phyloP scores from a whole-genome alignment of 306 rosid genomes.

The Dalbergia cochinchinensis region DNA sequence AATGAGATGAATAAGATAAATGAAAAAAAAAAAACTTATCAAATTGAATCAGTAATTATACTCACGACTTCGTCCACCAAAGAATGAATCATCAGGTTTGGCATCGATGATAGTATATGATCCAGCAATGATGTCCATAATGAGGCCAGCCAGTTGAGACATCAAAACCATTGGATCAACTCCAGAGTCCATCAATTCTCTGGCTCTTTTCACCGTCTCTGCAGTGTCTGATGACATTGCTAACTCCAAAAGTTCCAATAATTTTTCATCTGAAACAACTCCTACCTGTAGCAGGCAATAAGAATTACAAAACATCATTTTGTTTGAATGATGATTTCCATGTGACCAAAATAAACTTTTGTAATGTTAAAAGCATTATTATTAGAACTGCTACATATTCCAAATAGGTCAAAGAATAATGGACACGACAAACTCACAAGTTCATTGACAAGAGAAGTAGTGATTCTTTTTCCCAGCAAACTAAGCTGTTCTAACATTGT shows the following conservation, averaged over 20 bases:
- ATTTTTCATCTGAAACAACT: slow-evolving; percentile 91
- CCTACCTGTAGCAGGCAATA: slow-evolving; percentile 78
- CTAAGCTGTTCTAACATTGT: slow-evolving; percentile 98
- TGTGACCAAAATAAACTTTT: slow-evolving; percentile 5
- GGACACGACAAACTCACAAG: slow-evolving; percentile 75
- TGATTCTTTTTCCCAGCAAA: slow-evolving; percentile 89
- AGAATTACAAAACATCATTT: slow-evolving; percentile 23
- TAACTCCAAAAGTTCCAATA: slow-evolving; percentile 93
- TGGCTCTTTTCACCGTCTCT: slow-evolving; percentile 93
- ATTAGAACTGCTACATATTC: slow-evolving; percentile 19
- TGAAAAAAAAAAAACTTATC: background rate
- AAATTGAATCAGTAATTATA: slow-evolving; percentile 47
- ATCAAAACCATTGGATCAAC: slow-evolving; percentile 95
- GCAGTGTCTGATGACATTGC: slow-evolving; percentile 96
- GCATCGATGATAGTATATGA: slow-evolving; percentile 70
- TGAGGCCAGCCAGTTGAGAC: slow-evolving; percentile 94
- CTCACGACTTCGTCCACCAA: slow-evolving; percentile 84
- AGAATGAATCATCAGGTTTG: slow-evolving; percentile 62
- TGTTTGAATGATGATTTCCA: slow-evolving; percentile 36
- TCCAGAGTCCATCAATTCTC: slow-evolving; percentile 96
- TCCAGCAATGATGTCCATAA: slow-evolving; percentile 98
- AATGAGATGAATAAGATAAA: slow-evolving; percentile 39
- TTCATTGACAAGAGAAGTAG: slow-evolving; percentile 94
- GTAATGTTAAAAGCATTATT: slow-evolving; percentile 36
- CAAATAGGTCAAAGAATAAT: slow-evolving; percentile 40